Base-by-base conservation (phyloP, 345 rosid genomes). In the Cochlearia excelsa region DNA sequence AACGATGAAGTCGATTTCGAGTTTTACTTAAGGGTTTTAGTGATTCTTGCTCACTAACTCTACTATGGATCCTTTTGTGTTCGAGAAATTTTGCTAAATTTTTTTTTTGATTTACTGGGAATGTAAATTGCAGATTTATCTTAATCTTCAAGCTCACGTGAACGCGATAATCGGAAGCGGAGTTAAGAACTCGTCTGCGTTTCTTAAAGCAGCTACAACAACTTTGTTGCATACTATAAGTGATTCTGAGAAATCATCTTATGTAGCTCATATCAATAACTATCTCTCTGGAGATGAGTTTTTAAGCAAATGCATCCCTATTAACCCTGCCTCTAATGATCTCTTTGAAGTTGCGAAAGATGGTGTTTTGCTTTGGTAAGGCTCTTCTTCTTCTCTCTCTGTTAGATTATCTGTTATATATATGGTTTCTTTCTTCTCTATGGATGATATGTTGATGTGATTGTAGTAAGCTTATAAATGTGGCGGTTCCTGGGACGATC, bases 401-500 rank as follows among this genome's bases (percentile, higher is more conserved):
- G 23, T 16, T 16, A 46, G 26, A 48, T 48, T 53, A 46, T 44
- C 48, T 9, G 30, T 38, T 54, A 27, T 1, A 26, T 47, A 52
- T 2, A 30, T 38, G 38, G 64, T 44, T 57, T 51, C 1, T 54
- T 47, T 30, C 23, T 75, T 48, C 27, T 61, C 41, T 34, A 63
- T 49, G 65, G 46, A 16, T 26, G 2, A 35, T 57, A 52, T 39
- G 23, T 30, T 53, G 66, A 44, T 61, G 9, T 63, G 48, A 45
- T 38, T 72, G 84, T 82, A 93, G 97, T 75, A 93, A 93, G 65
- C 99, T 93, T 68, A 89, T 89, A 68, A 89, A 92, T 75, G 90
- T 92, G 71, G 98, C 98, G 8, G 98, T 92, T 79, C 96, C 98
- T 47, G 96, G 95, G 47, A 93, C 99, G 26, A 93, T 93, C 40